Evolutionary conservation across 495 filamentous ascomycete species (phyloP), one percentile per base, ranked within the genome.

Genomic region (Xylaria intraflava): DNA sequence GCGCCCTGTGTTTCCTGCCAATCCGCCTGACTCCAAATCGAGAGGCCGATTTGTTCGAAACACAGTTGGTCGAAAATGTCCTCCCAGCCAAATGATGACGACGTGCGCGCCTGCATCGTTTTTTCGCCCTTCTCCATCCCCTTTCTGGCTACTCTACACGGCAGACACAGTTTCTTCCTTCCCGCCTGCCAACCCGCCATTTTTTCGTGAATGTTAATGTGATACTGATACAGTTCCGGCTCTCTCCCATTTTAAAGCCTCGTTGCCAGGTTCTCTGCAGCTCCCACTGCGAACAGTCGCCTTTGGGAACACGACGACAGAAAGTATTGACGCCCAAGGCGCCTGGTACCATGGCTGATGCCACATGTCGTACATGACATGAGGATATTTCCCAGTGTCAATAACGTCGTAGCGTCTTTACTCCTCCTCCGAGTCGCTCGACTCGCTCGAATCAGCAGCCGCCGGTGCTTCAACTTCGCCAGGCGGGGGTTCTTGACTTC

Each of bases 401-500:
- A 40, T 14, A 12, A n/a, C 24, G 10, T 8, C 6, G 3, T 14
- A 31, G 3, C 12, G 19, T 33, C 27, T 26, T 43, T 51, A 66
- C 43, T 66, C 64, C 50, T 66, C 64, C 55, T 66, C 64, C 4
- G 64, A 66, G 53, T 66, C 64, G 35, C 61, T 66, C 42, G 61
- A 59, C 30, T 66, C 64, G 39, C 61, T 62, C 36, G 64, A 58
- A 38, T 75, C 46, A 45, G 61, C 43, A 20, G 49, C 49, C 22
- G 52, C 43, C 51, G 47, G 38, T 53, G 65, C 49, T 55, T 71
- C 54, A 49, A 55, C 46, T 69, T 75, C 51, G 14, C 48, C 53
- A 39, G 65, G 62, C 16, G 73, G 60, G n/a, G 74, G 74, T 41
- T 77, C 74, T 60, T 77, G 74, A 56, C 74, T 77, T 17, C 70